A percentile compares a stretch with the other conserved stretches of the same genome.
Evolutionary conservation across 257 asterid species (phyloP).

Genomic region (Scutellaria galericulata): DNA sequence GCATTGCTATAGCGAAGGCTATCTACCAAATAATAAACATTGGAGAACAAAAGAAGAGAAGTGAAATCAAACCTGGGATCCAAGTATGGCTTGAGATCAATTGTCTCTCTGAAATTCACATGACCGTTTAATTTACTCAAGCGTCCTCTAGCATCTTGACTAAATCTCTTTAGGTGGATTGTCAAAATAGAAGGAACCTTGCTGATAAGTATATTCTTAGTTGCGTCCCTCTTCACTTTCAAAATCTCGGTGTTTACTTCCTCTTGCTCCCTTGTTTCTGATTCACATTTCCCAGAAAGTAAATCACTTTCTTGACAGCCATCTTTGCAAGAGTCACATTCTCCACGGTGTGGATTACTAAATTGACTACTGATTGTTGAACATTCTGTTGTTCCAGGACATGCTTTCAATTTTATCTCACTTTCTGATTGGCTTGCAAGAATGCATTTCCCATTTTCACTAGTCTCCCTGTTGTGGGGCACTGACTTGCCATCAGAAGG

Average conservation of each 20-base stretch:
- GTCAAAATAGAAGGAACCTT: constrained; percentile 81
- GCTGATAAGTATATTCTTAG: constrained; percentile 67
- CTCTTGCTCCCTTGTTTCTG: constrained; percentile 51
- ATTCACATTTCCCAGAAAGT: constrained; percentile 38
- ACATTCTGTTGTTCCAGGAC: constrained; percentile 35
- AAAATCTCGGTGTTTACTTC: constrained; percentile 49
- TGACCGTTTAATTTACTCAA: constrained; percentile 86
- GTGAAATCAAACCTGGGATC: constrained; percentile 67
- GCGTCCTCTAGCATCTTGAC: constrained; percentile 89
- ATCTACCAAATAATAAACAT: constrained; percentile 7
- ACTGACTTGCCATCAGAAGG: constrained; percentile 35
- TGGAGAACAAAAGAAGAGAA: constrained; percentile 27
- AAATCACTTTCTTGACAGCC: constrained; percentile 35
- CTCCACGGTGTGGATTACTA: constrained; percentile 31
- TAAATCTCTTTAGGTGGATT: constrained; percentile 83
- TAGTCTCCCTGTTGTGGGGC: constrained; percentile 35
- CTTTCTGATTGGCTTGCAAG: constrained; percentile 34
- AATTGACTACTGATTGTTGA: constrained; percentile 38
- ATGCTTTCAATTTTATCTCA: constrained; percentile 37
- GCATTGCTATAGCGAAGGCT: constrained; percentile 15
- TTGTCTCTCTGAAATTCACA: constrained; percentile 65
- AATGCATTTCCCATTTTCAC: constrained; percentile 35
- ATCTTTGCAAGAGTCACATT: constrained; percentile 37
- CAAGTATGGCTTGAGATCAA: constrained; percentile 74
- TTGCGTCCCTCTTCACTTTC: constrained; percentile 92